Evolutionary conservation across 108 stramenopile genomes (phyloP).

Genomic region (Conticribra guillardii): DNA sequence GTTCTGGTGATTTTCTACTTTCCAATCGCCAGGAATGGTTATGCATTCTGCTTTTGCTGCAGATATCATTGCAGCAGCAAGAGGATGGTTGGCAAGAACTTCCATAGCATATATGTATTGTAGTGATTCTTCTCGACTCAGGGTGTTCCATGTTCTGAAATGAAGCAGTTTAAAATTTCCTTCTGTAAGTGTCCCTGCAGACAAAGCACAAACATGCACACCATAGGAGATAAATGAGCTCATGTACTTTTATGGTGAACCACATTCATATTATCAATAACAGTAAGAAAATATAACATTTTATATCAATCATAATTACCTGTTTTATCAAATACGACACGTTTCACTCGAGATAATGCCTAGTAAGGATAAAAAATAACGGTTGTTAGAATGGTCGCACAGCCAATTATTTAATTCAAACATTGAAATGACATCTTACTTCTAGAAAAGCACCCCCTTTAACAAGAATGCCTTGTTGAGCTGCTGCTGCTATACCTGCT

Average conservation of each 20-base stretch:
- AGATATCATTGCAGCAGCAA: slow-evolving; percentile 69
- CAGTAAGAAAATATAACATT: too few species aligned
- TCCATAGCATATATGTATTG: slow-evolving; percentile 71
- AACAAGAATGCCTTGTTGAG: slow-evolving; percentile 82
- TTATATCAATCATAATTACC: too few species aligned
- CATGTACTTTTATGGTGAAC: too few species aligned
- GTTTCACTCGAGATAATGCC: too few species aligned
- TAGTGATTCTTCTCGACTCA: slow-evolving; percentile 50
- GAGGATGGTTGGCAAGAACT: slow-evolving; percentile 71
- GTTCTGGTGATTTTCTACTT: slow-evolving; percentile 55
- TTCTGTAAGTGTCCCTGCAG: slow-evolving; percentile 79
- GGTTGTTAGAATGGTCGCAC: too few species aligned
- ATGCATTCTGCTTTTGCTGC: slow-evolving; percentile 65
- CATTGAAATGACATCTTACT: slow-evolving; percentile 58
- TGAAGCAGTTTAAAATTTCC: slow-evolving; percentile 72
- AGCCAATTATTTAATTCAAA: too few species aligned
- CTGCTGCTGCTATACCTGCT: slow-evolving; percentile 81
- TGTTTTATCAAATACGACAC: slow-evolving; percentile 82
- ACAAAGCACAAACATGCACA: too few species aligned
- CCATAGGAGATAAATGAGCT: too few species aligned
- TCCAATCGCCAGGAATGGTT: slow-evolving; percentile 36
- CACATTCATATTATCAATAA: too few species aligned
- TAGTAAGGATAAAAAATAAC: too few species aligned
- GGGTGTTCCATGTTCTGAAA: slow-evolving; percentile 37
- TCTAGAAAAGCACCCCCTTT: slow-evolving; percentile 84